Evolutionary conservation across 768 basidiomycete species (phyloP), one percentile per base, ranked within the genome.

Genomic region (Kwoniella dendrophila): DNA sequence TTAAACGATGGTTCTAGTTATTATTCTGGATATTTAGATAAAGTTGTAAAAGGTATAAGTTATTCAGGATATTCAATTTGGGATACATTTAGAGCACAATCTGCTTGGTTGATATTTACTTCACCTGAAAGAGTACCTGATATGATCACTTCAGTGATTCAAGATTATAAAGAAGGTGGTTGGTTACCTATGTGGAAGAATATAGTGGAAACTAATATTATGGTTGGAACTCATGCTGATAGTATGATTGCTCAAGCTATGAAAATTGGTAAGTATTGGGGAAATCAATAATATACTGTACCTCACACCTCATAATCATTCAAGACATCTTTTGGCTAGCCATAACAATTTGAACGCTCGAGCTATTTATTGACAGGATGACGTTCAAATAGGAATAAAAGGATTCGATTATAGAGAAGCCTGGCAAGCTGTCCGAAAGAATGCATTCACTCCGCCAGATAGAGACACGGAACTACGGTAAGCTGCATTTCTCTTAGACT

Each of bases 171-270:
- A 62, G 66, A 83, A 86, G 85, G 88, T 16, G 90, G 90, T 2
- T 90, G 90, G 88, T 79, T 92, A 36, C 90, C 90, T 0, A 90
- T 91, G 89, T 92, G 90, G 90, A 91, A 90, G 79, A 91, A 91
- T 63, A 83, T 91, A 14, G 85, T 88, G 26, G 86, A 92, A 72
- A 90, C 90, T 0, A 92, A 90, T 67, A 90, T 90, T 68, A 92
- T 92, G 90, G 85, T 90, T 16, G 87, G 83, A 10, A 90, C 89
- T 0, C 89, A 92, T 66, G 88, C 88, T 6, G 69, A 69, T 53
- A 41, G 49, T 24, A 50, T 72, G 24, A 68, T 72, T 36, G 68
- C 71, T 16, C 71, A 72, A 44, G 71, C 68, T 1, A 69, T 72
- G 64, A 38, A 60, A 18, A 68, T 69, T 4, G 70, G 68, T 70